Evolutionary conservation across 2,329 filamentous ascomycete genomes (phyloP), one percentile per base, ranked within the genome.

Genomic region (Alternaria triticimaculans): DNA sequence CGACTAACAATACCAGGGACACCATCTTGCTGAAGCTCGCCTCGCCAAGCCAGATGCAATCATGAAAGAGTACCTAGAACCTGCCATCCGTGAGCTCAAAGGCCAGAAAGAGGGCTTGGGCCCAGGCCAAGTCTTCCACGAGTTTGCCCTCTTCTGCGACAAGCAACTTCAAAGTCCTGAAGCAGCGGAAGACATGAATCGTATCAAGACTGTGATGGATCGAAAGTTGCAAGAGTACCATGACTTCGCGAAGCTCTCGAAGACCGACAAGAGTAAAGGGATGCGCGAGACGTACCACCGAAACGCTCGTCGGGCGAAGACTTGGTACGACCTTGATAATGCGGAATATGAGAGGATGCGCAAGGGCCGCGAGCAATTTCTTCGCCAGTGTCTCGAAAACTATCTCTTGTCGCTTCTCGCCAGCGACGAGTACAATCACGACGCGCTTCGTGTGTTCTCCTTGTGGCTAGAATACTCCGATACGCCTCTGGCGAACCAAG

Each of bases 131-230:
- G 96, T 98, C 1, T 97, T 94, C 73, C 94, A 97, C 76, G 93
- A 97, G 72, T 98, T 98, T 78, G 96, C 96, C 25, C 87, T 90
- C 55, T 99, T 99, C 77, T 99, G 96, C 74, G 95, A 99, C 77
- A 90, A 94, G 73, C 96, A 99, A 77, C 84, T 99, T 10, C 92
- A 97, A 72, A 95, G 95, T 74, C 87, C 91, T 1, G 93, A 97
- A 71, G 89, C 90, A 33, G 82, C 94, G 2, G 93, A 97, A 77
- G 96, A 99, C 72, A 88, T 97, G 63, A 88, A 88, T 28, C 90
- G 96, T 49, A 87, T 97, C 45, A 88, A 92, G 74, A 93, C 89
- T 70, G 84, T 98, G 30, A 91, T 90, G 69, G 87, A 94, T 73
- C 90, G 90, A 64, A 97, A 97, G 78, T 87, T 89, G 68, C 89